phyloP scores from a whole-genome alignment of 2,329 filamentous ascomycete genomes.

The Knoxdaviesia proteae region DNA sequence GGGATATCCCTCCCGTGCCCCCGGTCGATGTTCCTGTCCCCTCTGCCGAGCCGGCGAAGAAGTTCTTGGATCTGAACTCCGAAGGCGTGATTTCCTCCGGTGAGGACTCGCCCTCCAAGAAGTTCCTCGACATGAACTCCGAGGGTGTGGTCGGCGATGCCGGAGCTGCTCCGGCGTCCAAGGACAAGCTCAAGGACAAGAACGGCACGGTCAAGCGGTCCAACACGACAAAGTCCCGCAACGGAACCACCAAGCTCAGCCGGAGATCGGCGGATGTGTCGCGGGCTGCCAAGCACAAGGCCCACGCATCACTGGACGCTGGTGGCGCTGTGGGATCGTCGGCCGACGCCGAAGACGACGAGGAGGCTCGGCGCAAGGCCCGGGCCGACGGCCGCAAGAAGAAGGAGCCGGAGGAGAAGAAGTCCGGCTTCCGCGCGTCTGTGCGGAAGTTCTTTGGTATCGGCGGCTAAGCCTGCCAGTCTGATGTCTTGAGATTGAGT shows the following conservation, averaged over 20 bases:
- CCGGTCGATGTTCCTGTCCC: no score
- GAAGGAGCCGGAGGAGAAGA: conserved; percentile 5
- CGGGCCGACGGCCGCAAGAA: conserved; percentile 4
- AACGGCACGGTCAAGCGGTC: background rate
- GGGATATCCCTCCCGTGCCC: no score
- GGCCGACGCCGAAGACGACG: background rate
- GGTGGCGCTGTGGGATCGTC: background rate
- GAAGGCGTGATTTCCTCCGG: no score
- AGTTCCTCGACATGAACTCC: no score
- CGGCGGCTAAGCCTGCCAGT: background rate
- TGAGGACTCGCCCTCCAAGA: no score
- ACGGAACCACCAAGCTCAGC: background rate
- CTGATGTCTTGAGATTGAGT: background rate
- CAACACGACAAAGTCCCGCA: background rate
- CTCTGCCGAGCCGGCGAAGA: no score
- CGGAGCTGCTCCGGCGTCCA: background rate
- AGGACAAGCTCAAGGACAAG: background rate
- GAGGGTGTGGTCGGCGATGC: no score
- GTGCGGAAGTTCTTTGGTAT: conserved; percentile 3
- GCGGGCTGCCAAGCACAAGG: background rate
- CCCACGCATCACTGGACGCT: conserved; percentile 1
- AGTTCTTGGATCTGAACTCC: no score
- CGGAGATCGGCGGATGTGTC: background rate
- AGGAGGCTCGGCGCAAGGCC: conserved; percentile 4
- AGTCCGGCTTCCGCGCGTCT: conserved; percentile 4